Percentiles rank a stretch among this genome's conserved stretches.
phyloP scores from a whole-genome alignment of 108 stramenopile genomes.

The Cyclotella sp. region DNA sequence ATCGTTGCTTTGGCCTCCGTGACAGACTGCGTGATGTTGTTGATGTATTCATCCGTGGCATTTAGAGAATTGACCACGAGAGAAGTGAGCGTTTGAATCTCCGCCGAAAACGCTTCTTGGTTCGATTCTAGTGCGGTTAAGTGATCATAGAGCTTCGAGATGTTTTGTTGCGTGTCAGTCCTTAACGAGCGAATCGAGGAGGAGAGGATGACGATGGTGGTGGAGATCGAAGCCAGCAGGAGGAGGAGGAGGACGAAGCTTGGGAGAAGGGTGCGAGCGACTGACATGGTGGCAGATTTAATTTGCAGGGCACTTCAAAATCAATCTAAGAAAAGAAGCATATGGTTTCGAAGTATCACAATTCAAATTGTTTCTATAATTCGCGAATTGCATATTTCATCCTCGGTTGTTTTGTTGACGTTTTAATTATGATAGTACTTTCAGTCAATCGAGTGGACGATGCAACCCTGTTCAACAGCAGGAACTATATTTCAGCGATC shows the following conservation, averaged over 20 bases:
- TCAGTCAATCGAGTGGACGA: too few relatives aligned
- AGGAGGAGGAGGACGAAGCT: slow-evolving; percentile 33
- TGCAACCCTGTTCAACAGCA: too few relatives aligned
- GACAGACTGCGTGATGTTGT: slow-evolving; percentile 35
- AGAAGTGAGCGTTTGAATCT: slow-evolving; percentile 34
- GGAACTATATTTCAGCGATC: too few relatives aligned
- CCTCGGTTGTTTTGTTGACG: too few relatives aligned
- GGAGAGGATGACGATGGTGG: slow-evolving; percentile 38
- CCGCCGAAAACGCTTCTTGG: slow-evolving; percentile 25
- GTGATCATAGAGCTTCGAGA: slow-evolving; percentile 17
- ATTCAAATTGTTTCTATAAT: too few relatives aligned
- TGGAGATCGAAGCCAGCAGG: slow-evolving; percentile 29
- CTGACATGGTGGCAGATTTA: not conserved
- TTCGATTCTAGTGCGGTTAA: slow-evolving; percentile 25
- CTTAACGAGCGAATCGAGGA: slow-evolving; percentile 34
- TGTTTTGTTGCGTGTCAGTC: slow-evolving; percentile 22
- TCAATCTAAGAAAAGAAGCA: too few relatives aligned
- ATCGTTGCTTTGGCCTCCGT: slow-evolving; percentile 31
- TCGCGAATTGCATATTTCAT: too few relatives aligned
- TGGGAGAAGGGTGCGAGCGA: slow-evolving; percentile 3
- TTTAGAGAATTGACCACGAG: slow-evolving; percentile 28
- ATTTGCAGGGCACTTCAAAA: too few relatives aligned
- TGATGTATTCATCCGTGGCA: slow-evolving; percentile 50
- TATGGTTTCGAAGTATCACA: too few relatives aligned
- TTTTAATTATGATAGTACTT: too few relatives aligned